Conservation (phyloP, 1,139 yeast genomes). For the Zygosaccharomyces pseudobailii region DNA sequence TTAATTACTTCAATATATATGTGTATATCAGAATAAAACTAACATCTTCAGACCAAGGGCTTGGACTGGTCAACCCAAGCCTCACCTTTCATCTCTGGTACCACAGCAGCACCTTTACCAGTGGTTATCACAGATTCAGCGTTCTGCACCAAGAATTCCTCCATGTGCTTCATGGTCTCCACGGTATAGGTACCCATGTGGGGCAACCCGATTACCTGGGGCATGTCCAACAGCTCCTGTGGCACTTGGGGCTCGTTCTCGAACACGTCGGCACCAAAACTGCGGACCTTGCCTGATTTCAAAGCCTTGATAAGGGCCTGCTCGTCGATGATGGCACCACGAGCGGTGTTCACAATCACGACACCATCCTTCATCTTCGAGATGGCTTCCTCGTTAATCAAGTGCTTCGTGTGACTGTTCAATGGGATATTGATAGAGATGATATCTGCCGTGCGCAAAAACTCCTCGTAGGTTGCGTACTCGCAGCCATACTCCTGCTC, state of each 20-base stretch:
- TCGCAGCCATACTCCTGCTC: constrained; percentile 54
- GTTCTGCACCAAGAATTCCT: constrained; percentile 45
- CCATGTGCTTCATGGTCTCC: constrained; percentile 54
- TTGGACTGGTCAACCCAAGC: constrained; percentile 18
- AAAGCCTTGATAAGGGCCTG: constrained; percentile 55
- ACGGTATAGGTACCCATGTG: constrained; percentile 78
- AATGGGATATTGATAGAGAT: constrained; percentile 62
- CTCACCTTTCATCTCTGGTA: constrained; percentile 54
- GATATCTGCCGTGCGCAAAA: constrained; percentile 51
- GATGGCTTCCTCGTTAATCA: constrained; percentile 49
- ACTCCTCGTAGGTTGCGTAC: constrained; percentile 54
- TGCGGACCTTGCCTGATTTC: constrained; percentile 63
- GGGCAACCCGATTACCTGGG: constrained; percentile 61
- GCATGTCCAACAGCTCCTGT: constrained; percentile 48
- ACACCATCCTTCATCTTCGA: constrained; percentile 61
- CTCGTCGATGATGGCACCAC: constrained; percentile 74
- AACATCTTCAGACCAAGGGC: not conserved
- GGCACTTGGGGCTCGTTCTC: constrained; percentile 76
- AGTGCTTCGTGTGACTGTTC: constrained; percentile 52
- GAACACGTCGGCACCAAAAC: constrained; percentile 79
- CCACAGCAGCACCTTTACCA: constrained; percentile 61
- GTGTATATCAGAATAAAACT: not conserved
- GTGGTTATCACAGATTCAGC: constrained; percentile 40
- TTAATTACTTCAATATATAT: not conserved
- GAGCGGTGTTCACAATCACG: constrained; percentile 61